These are phyloP conservation scores for Aspergillus saccharolyticus DNA, from an alignment of 495 filamentous ascomycete species.

Conservation along the genomic window DNA sequence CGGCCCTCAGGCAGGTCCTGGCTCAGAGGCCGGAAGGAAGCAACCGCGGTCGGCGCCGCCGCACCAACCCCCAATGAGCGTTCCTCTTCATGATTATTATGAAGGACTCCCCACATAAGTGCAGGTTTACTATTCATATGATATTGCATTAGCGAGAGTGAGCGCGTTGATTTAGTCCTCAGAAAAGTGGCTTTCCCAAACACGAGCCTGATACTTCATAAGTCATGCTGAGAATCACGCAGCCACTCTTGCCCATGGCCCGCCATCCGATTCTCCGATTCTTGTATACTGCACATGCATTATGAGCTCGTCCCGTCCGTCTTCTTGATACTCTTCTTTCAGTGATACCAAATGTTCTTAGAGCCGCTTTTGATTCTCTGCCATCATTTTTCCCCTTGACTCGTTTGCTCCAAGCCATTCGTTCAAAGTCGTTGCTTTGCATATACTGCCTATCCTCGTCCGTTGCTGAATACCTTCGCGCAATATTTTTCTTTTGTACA, in stretches of 20 bases:
- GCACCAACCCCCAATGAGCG: slow-evolving; percentile 33
- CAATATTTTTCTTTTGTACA: slow-evolving; percentile 11
- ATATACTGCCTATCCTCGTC: slow-evolving; percentile 1
- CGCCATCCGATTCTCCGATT: neutral
- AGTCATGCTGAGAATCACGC: slow-evolving; percentile 11
- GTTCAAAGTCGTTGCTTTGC: neutral
- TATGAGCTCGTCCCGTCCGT: slow-evolving; percentile 17
- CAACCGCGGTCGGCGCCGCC: slow-evolving; percentile 72
- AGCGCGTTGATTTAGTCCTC: slow-evolving; percentile 16
- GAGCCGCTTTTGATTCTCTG: slow-evolving; percentile 4
- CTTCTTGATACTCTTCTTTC: slow-evolving; percentile 8
- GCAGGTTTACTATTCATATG: slow-evolving; percentile 4
- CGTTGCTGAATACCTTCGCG: neutral
- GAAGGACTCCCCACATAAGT: neutral
- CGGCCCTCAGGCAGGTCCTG: slow-evolving; percentile 70
- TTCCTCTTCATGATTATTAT: slow-evolving; percentile 1
- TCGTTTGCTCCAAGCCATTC: neutral
- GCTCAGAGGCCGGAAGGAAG: slow-evolving; percentile 81
- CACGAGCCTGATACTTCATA: neutral
- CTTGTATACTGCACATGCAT: slow-evolving; percentile 20
- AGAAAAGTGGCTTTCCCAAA: slow-evolving; percentile 9
- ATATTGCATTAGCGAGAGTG: slow-evolving; percentile 10
- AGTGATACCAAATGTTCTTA: slow-evolving; percentile 21
- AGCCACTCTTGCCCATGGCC: slow-evolving; percentile 5
- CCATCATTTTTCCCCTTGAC: neutral